Evolutionary conservation across 257 asterid genomes (phyloP), one percentile per base, ranked within the genome.

Genomic region (Phtheirospermum japonicum): DNA sequence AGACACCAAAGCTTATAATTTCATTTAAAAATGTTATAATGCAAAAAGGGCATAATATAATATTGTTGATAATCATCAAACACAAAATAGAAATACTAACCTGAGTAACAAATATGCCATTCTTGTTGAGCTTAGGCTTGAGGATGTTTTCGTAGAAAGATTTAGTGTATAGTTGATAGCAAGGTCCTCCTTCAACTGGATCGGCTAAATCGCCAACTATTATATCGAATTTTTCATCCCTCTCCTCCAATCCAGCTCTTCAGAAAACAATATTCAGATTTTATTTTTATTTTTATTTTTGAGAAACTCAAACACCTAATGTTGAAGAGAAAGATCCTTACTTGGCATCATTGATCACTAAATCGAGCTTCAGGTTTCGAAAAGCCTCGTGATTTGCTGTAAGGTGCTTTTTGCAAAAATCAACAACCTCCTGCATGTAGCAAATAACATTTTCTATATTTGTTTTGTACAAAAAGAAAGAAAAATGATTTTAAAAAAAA

Each of bases 131-230:
- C 82, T 89, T 89, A 16, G 97, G 95, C 79, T 89, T 92, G 63
- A 92, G 73, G 61, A 86, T 79, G 12, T 86, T 81, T 69, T 88
- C 69, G 36, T 91, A 91, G 81, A 91, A 91, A 39, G 90, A 79
- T 43, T 88, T 88, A 4, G 98, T 91, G 31, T 91, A 91, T 11
- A 91, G 89, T 59, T 91, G 98, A 65, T 91, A 84, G 55, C 98
- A 91, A 26, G 98, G 98, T 19, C 98, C 98, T 68, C 98, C 98
- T 80, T 88, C 90, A 46, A 91, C 97, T 71, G 98, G 98, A 76
- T 91, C 98, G 0, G 98, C 98, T 58, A 91, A 80, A 70, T 91
- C 98, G 62, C 98, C 98, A 62, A 91, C 95, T 48, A 91, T 88
- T 0, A 92, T 64, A 18, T 92, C 98, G 57, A 77, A 92, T 54